A percentile compares a stretch with the other conserved stretches of the same genome.
These are phyloP conservation scores for Colletotrichum sp. DNA, from an alignment of 2,329 filamentous ascomycete genomes.

Conservation along the genomic window DNA sequence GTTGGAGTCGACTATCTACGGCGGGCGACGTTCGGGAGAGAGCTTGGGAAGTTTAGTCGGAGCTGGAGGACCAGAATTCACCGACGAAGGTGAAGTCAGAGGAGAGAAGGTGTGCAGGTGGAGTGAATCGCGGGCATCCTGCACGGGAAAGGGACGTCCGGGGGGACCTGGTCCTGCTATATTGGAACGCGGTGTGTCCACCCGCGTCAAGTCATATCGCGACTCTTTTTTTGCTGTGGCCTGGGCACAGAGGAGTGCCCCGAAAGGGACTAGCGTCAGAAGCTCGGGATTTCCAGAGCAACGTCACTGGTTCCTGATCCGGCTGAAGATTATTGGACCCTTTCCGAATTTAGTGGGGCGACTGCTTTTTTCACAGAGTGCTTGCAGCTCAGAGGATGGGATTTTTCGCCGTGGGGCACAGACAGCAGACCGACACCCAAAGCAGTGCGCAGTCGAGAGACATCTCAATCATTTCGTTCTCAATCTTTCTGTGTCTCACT, in stretches of 20 bases:
- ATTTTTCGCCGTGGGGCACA: constrained; percentile 19
- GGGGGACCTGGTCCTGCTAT: constrained; percentile 16
- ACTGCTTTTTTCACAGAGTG: neutral
- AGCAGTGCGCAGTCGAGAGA: neutral
- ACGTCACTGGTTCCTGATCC: constrained; percentile 2
- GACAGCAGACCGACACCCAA: neutral
- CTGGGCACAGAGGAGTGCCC: neutral
- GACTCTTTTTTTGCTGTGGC: constrained; percentile 9
- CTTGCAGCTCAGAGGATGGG: constrained; percentile 1
- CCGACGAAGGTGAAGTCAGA: neutral
- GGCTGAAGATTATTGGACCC: constrained; percentile 8
- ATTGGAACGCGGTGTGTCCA: constrained; percentile 17
- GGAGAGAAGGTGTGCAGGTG: constrained; percentile 15
- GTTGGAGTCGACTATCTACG: neutral
- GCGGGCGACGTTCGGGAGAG: neutral
- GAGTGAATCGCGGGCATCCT: constrained; percentile 19
- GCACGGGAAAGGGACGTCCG: constrained; percentile 18
- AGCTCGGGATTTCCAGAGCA: constrained; percentile 12
- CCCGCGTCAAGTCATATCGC: constrained; percentile 17
- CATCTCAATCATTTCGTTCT: constrained; percentile 1
- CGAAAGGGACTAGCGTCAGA: neutral
- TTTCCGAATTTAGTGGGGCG: neutral
- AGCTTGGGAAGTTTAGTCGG: neutral
- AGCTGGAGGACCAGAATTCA: neutral
- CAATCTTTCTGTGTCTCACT: neutral